phyloP scores from a whole-genome alignment of 1,284 basidiomycete genomes.

The Fomitiporia mediterranea region DNA sequence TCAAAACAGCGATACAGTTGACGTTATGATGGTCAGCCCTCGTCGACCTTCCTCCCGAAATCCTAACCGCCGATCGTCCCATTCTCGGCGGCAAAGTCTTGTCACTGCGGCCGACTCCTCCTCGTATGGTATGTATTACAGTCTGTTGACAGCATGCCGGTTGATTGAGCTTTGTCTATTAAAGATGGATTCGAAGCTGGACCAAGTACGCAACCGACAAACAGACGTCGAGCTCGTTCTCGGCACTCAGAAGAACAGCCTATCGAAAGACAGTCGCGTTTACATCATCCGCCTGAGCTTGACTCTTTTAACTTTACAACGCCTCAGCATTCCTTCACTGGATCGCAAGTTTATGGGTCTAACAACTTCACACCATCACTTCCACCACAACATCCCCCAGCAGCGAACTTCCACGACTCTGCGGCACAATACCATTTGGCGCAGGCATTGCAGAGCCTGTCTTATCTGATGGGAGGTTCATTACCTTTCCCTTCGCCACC shows the following conservation, averaged over 20 bases:
- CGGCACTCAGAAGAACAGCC: background rate
- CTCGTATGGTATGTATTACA: slow-evolving; percentile 4
- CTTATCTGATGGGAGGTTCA: slow-evolving; percentile 14
- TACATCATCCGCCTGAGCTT: background rate
- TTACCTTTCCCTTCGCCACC: background rate
- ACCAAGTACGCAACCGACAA: background rate
- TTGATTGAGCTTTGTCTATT: background rate
- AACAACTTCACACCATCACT: background rate
- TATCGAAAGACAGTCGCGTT: background rate
- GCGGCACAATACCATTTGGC: slow-evolving; percentile 16
- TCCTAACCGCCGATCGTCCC: background rate
- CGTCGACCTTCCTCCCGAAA: background rate
- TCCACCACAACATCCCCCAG: background rate
- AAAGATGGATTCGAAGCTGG: too few species aligned
- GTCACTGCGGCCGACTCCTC: background rate
- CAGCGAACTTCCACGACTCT: slow-evolving; percentile 14
- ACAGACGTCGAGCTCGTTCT: background rate
- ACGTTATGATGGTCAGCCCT: background rate
- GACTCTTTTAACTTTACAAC: background rate
- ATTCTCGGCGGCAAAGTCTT: background rate
- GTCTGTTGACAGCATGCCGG: background rate
- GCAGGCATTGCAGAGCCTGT: slow-evolving; percentile 15
- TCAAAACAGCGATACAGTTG: background rate
- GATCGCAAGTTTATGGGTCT: background rate
- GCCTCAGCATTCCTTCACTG: background rate